Evolutionary conservation across 495 filamentous ascomycete species (phyloP).

Genomic region (Aspergillus heteromorphus): DNA sequence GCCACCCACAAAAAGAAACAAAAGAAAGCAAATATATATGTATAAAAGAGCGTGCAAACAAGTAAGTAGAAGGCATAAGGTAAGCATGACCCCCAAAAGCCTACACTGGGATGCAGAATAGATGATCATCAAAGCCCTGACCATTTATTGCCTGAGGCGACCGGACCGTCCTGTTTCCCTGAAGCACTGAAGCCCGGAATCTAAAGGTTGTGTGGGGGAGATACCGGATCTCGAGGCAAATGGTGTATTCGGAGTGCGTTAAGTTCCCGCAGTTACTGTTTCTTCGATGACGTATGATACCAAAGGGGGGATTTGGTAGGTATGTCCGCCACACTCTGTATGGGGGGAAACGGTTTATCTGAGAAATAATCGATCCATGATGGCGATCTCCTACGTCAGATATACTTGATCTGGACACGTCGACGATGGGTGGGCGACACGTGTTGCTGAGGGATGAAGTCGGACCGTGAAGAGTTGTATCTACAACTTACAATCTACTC

Average conservation of each 20-base stretch:
- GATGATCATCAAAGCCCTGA: neutral
- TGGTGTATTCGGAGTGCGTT: neutral
- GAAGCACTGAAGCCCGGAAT: conserved; percentile 1
- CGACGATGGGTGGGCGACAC: conserved; percentile 8
- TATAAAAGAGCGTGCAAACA: no score
- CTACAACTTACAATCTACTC: no score
- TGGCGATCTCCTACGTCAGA: neutral
- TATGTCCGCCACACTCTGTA: neutral
- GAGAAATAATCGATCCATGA: neutral
- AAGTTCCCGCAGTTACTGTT: neutral
- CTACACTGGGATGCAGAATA: neutral
- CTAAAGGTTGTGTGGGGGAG: conserved; percentile 7
- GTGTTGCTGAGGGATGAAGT: conserved; percentile 10
- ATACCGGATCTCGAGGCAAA: neutral
- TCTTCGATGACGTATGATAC: neutral
- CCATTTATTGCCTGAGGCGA: conserved; percentile 1
- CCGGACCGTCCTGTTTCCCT: neutral
- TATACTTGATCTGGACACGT: conserved; percentile 11
- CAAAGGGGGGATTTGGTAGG: neutral
- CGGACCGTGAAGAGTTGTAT: neutral
- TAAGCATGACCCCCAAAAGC: no score
- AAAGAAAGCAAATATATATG: neutral
- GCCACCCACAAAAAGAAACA: no score
- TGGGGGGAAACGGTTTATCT: neutral
- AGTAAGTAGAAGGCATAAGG: no score